These are phyloP conservation scores for Achlya hypogyna DNA, from an alignment of 352 stramenopile species.

Conservation along the genomic window DNA sequence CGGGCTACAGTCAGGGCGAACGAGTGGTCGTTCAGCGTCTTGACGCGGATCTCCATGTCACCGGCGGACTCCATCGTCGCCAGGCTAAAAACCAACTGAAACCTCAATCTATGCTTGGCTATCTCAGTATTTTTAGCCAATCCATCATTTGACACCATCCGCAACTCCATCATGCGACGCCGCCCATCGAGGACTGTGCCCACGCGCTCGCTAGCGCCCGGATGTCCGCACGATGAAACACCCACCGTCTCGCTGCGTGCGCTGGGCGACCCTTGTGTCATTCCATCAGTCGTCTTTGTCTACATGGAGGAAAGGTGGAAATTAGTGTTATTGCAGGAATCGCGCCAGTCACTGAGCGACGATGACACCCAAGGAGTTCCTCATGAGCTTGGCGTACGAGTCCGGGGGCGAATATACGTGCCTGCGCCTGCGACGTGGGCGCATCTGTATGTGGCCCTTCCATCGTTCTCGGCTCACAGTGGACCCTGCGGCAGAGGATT, in stretches of 20 bases:
- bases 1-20: constrained; percentile 45
- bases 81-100: not conserved
- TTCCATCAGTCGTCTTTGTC: too few relatives aligned
- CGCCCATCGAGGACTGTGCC: too few relatives aligned
- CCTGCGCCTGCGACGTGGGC: not conserved
- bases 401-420: constrained; percentile 15
- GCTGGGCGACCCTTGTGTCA: too few relatives aligned
- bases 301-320: too few relatives aligned
- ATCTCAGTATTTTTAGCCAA: constrained; percentile 2
- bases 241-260: too few relatives aligned
- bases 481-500: not conserved
- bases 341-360: not conserved
- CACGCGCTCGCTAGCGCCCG: too few relatives aligned
- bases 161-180: too few relatives aligned
- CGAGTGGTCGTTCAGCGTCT: constrained; percentile 69
- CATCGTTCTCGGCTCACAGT: constrained; percentile 3
- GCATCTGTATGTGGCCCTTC: constrained; percentile 11
- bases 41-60: constrained; percentile 42
- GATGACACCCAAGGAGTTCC: constrained; percentile 12
- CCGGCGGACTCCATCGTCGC: not conserved
- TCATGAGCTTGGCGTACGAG: not conserved
- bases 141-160: not conserved
- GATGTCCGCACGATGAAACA: too few relatives aligned
- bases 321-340: too few relatives aligned
- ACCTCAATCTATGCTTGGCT: not conserved